Conservation (phyloP, 345 rosid species). For the Boechera divaricarpa region DNA sequence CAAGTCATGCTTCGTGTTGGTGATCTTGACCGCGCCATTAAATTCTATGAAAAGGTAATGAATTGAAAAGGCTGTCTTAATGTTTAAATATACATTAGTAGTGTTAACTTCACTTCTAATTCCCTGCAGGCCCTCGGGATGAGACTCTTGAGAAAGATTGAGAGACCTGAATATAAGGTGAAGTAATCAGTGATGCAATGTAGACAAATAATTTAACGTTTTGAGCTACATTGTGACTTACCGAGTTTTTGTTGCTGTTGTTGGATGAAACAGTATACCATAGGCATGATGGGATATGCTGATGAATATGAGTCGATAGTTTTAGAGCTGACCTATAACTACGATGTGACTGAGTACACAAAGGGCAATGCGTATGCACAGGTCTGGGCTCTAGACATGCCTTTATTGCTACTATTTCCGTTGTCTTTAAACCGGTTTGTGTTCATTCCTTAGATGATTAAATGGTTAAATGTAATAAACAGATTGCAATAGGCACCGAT, state of each 20-base stretch:
- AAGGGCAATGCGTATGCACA: slow-evolving; percentile 96
- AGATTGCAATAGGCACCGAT: slow-evolving; percentile 86
- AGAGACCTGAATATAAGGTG: slow-evolving; percentile 85
- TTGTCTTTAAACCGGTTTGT: background rate
- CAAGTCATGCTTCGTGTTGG: slow-evolving; percentile 98
- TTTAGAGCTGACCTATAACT: slow-evolving; percentile 82
- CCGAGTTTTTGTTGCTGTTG: background rate
- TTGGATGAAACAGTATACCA: slow-evolving; percentile 59
- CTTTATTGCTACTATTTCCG: slow-evolving; percentile 15
- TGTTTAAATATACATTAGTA: background rate
- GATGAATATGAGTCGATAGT: slow-evolving; percentile 83
- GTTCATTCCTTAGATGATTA: background rate
- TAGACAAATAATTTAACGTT: background rate
- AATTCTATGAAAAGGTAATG: slow-evolving; percentile 90
- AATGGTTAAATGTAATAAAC: slow-evolving; percentile 29
- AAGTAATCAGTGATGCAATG: background rate
- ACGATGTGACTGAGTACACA: slow-evolving; percentile 87
- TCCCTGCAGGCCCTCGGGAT: slow-evolving; percentile 80
- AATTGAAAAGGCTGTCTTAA: background rate
- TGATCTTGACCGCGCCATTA: slow-evolving; percentile 78
- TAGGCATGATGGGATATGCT: slow-evolving; percentile 91
- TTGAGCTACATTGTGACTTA: background rate
- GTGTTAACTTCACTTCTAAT: background rate
- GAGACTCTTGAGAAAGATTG: slow-evolving; percentile 72
- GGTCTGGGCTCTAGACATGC: slow-evolving; percentile 45